Evolutionary conservation across 306 rosid genomes (phyloP), one percentile per base, ranked within the genome.

Genomic region (Fragaria ananassa): DNA sequence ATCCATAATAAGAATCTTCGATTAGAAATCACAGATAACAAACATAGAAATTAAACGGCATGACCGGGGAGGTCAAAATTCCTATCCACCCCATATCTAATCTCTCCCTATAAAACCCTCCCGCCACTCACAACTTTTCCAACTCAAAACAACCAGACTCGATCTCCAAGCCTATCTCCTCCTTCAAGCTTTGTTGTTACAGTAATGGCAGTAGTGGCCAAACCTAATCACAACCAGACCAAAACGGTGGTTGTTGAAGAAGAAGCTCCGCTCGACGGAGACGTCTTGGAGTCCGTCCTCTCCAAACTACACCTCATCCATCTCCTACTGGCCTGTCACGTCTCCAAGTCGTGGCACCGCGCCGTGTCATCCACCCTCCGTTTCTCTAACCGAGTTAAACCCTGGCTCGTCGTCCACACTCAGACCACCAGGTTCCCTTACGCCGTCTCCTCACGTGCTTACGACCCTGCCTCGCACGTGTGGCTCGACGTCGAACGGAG

Each of bases 381-480:
- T 0, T 88, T 84, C 71, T 17, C 67, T 19, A 83, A 68, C 41
- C 66, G 81, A 17, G 5, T 71, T 76, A 91, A 87, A 72, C 98
- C 98, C 0, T 91, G 98, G 98, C 90, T 93, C 68, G 49, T 85
- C 9, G 71, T 89, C 68, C 87, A 83, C 72, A 58, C 80, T 1
- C 95, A 93, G 72, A 51, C n/a, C 21, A 71, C 60, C 18, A 79
- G 83, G 23, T 31, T 72, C 3, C 86, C 91, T 19, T 88, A 86
- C 83, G 49, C 72, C 60, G 73, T 70, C 6, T 58, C 80, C 65
- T 21, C 87, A 3, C 88, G 84, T 63, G 97, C 93, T 0, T 93
- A 88, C 72, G 98, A 93, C 70, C 91, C 97, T 3, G 91, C 89
- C 41, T 91, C 98, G 1, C 79, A 69, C 76, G 79, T 72, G 14